A percentile compares a stretch with the other conserved stretches of the same genome.
Evolutionary conservation across 768 basidiomycete species (phyloP).

Genomic region (Leucosporidium scottii): DNA sequence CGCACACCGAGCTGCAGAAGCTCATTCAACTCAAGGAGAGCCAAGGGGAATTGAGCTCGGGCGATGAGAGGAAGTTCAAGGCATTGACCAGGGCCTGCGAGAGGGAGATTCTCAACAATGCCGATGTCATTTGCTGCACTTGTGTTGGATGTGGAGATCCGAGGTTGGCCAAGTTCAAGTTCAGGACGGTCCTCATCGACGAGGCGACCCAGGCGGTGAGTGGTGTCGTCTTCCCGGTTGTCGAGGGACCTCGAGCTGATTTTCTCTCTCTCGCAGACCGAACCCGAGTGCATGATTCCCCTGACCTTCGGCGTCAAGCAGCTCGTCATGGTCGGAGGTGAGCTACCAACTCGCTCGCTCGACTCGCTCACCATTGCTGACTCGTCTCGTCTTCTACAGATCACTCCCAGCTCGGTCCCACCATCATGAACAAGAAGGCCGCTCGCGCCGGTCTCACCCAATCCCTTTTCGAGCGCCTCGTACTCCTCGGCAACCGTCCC

Average conservation of each 20-base stretch:
- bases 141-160: conserved; percentile 98
- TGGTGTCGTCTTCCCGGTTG: neutral
- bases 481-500: conserved; percentile 87
- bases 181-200: conserved; percentile 95
- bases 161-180: conserved; percentile 90
- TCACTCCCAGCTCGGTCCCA: conserved; percentile 83
- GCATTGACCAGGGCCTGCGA: conserved; percentile 89
- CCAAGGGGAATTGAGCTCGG: conserved; percentile 91
- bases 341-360: conserved; percentile 39
- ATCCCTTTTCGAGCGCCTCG: conserved; percentile 94
- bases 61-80: conserved; percentile 97
- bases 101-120: conserved; percentile 89
- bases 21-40: conserved; percentile 95
- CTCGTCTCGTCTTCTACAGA: conserved; percentile 22
- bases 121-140: conserved; percentile 97
- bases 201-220: conserved; percentile 74
- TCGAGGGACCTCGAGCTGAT: conserved; percentile 1
- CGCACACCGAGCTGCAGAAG: conserved; percentile 95
- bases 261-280: conserved; percentile 28
- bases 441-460: conserved; percentile 97
- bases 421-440: conserved; percentile 99
- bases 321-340: conserved; percentile 94
- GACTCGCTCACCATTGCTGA: neutral
- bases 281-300: conserved; percentile 91
- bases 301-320: conserved; percentile 97